Base-by-base conservation (phyloP, 140 eudicot species). In the Artemisia princeps region DNA sequence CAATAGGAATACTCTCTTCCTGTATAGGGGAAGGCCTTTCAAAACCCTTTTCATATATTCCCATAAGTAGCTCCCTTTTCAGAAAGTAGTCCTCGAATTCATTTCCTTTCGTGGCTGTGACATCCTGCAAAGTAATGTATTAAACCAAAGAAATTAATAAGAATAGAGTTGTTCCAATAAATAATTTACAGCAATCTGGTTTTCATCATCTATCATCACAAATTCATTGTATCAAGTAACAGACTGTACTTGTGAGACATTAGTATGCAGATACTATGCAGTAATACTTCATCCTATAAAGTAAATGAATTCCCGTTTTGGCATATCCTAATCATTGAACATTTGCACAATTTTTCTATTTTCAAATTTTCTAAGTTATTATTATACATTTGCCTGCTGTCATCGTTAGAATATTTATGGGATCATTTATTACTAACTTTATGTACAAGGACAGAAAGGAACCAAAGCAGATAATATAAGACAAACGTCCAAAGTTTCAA, bases 1-100 rank as follows among this genome's bases (percentile, higher is more conserved):
- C 95, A 71, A 87, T 84, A n/a, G 95, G 95, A 16, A 87, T 87
- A 71, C 95, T 87, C 60, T 87, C 95, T 53, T 87, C 95, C 69
- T 87, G 95, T 44, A 87, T 84, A 3, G 90, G 95, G 6, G 95
- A 87, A 68, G 95, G 95, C 72, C 82, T 84, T 70, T 87, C 95
- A 77, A 87, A 87, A 7, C 95, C 95, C 63, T 87, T 87, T 13
- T 87, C 95, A 68, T 81, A 87, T 17, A 87, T 87, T 59, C 95
- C 95, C 95, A 87, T 82, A 45, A 87, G 86, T 30, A 87, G 73
- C 64, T 84, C 95, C 33, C 89, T 80, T 77, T 87, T 87, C 66
- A 87, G 67, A 67, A 84, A 84, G 62, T 87, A 87, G 76, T 87
- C 95, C 57, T 84, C 95, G 62, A 87, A 87, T 55, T 84, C 95